Conservation (phyloP, 108 stramenopile species). For the Chaetoceros tenuissimus region DNA sequence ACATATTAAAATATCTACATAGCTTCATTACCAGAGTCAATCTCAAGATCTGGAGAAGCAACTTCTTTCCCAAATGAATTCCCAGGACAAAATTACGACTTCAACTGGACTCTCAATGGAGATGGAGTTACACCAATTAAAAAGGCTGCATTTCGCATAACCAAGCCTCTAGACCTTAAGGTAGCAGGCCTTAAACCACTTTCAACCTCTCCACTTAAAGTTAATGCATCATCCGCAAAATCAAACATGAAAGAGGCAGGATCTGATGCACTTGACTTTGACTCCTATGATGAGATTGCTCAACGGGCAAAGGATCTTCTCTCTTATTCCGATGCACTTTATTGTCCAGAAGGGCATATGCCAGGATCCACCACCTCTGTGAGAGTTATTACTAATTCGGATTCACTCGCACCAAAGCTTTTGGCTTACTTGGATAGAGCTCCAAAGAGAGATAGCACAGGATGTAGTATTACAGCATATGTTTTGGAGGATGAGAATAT, state of each 20-base stretch:
- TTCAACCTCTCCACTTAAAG: conserved; percentile 56
- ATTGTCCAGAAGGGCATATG: conserved; percentile 81
- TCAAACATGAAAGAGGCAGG: conserved; percentile 68
- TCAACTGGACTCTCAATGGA: conserved; percentile 84
- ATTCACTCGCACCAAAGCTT: conserved; percentile 46
- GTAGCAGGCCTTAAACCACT: conserved; percentile 57
- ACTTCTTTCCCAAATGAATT: conserved; percentile 71
- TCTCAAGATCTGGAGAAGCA: conserved; percentile 57
- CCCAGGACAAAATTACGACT: conserved; percentile 77
- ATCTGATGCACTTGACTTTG: conserved; percentile 62
- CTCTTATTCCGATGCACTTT: conserved; percentile 48
- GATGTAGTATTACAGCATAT: conserved; percentile 59
- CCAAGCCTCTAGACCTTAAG: conserved; percentile 77
- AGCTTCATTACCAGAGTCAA: conserved; percentile 36
- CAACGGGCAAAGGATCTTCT: conserved; percentile 67
- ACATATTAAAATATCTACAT: not conserved
- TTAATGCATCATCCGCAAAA: conserved; percentile 26
- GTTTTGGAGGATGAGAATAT: conserved; percentile 36
- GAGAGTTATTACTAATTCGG: conserved; percentile 69
- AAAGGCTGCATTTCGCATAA: conserved; percentile 77
- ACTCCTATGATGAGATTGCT: conserved; percentile 53
- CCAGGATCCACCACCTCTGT: conserved; percentile 66
- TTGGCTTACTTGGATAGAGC: conserved; percentile 78
- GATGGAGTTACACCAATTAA: conserved; percentile 84
- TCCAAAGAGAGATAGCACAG: conserved; percentile 44